Evolutionary conservation across 108 stramenopile genomes (phyloP).

Genomic region (Cyclotella sp.): DNA sequence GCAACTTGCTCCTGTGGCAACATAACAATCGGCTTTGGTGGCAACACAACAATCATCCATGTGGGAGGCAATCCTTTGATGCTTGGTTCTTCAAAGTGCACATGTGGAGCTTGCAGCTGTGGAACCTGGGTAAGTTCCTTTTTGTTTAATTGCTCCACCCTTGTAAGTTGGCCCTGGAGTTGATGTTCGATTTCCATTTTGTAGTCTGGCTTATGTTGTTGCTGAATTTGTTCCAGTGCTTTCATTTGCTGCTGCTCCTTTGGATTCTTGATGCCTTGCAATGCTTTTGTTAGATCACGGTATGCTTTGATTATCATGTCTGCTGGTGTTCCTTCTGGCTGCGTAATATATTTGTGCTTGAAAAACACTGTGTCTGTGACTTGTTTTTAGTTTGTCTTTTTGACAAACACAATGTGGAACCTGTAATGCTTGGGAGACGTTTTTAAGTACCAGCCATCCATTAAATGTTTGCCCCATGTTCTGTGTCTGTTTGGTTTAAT

Average conservation of each 20-base stretch:
- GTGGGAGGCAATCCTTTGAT: not conserved
- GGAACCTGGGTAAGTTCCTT: not conserved
- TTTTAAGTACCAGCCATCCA: conserved; percentile 28
- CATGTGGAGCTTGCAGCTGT: not conserved
- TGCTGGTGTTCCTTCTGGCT: conserved; percentile 15
- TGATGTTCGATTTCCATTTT: not conserved
- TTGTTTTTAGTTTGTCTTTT: conserved; percentile 12
- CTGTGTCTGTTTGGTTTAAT: conserved; percentile 18
- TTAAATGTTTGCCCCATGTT: conserved; percentile 18
- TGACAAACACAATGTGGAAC: conserved; percentile 12
- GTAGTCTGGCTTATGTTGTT: not conserved
- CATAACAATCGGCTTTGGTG: not conserved
- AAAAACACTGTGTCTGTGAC: conserved; percentile 32
- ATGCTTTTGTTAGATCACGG: not conserved
- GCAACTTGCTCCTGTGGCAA: too few relatives aligned
- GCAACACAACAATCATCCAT: conserved; percentile 13
- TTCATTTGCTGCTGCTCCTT: not conserved
- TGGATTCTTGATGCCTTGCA: conserved; percentile 2
- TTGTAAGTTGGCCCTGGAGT: not conserved
- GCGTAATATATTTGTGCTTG: conserved; percentile 27
- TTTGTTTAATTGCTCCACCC: not conserved
- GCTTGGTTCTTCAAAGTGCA: not conserved
- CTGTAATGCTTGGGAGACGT: conserved; percentile 32
- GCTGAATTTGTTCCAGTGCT: not conserved
- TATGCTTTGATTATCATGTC: conserved; percentile 18